Evolutionary conservation across 345 rosid genomes (phyloP), one percentile per base, ranked within the genome.

Genomic region (Populus euphratica): DNA sequence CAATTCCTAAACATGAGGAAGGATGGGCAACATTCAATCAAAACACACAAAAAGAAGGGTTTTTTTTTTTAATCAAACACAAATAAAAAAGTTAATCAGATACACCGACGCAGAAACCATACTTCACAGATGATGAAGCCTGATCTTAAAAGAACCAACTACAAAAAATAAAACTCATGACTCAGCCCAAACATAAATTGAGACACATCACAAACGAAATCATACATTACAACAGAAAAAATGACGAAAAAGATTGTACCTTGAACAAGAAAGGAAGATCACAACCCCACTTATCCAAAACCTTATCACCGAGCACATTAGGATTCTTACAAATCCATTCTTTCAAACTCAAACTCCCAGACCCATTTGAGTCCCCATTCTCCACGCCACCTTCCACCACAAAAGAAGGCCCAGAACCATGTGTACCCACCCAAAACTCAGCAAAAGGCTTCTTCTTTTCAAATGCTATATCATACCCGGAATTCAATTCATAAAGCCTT

Each of bases 251-350:
- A 70, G 14, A 4, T 23, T 2, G 52, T 81, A 93, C 99, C 99
- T 96, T 96, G 90, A 94, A 93, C 75, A 96, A 79, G 82, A 92
- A 96, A 21, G 99, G 99, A 66, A 96, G 98, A 92, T 96, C 94
- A 62, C 86, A 88, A n/a, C 99, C 98, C 99, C 98, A 96, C 80
- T 86, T 87, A 47, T 84, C 77, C 85, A 94, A 77, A 81, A 94
- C 97, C 86, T 81, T 87, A 11, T 83, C 76, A 2, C 99, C 99
- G 11, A 96, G 93, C 49, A 88, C 94, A 76, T 80, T 50, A 49
- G 99, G 97, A 78, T 94, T 90, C 75, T 86, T 82, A 61, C 63
- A 67, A 84, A 91, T 82, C 98, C 95, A 94, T 43, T 91, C 86
- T 79, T 92, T 96, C 76, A 96, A 86, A 67, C 85, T 83, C 31